phyloP scores from a whole-genome alignment of 2,329 filamentous ascomycete genomes.

The Neonectria magnoliae region DNA sequence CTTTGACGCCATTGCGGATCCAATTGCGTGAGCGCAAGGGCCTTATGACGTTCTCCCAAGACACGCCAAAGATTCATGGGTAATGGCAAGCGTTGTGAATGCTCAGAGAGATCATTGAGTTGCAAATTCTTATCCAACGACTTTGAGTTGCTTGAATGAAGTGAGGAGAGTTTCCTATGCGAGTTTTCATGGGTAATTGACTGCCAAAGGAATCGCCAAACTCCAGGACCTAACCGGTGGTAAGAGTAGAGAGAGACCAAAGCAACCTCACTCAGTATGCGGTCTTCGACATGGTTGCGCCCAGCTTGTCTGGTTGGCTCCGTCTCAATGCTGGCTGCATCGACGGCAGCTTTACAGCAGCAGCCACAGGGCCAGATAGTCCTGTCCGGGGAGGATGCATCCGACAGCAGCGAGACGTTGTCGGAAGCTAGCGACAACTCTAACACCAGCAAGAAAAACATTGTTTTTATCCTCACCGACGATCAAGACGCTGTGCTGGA shows the following conservation, averaged over 20 bases:
- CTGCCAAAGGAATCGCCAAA: not conserved
- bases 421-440: not conserved
- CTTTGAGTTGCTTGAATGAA: constrained; percentile 4
- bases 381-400: not conserved
- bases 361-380: not conserved
- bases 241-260: not conserved
- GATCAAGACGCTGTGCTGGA: constrained; percentile 73
- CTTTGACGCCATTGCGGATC: constrained; percentile 34
- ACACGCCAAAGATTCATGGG: constrained; percentile 5
- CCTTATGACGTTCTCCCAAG: constrained; percentile 7
- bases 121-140: not conserved
- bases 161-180: not conserved
- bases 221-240: not conserved
- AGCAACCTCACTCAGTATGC: constrained; percentile 20
- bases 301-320: constrained; percentile 13
- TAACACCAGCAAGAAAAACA: constrained; percentile 54
- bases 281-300: constrained; percentile 17
- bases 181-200: not conserved
- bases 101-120: not conserved
- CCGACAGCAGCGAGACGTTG: not conserved
- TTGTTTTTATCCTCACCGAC: constrained; percentile 74
- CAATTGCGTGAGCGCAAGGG: constrained; percentile 28
- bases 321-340: not conserved
- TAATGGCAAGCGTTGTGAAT: not conserved
- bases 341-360: not conserved